Percentiles rank a stretch among this genome's conserved stretches.
Evolutionary conservation across 495 filamentous ascomycete species (phyloP).

Genomic region (Articulospora tetracladia): DNA sequence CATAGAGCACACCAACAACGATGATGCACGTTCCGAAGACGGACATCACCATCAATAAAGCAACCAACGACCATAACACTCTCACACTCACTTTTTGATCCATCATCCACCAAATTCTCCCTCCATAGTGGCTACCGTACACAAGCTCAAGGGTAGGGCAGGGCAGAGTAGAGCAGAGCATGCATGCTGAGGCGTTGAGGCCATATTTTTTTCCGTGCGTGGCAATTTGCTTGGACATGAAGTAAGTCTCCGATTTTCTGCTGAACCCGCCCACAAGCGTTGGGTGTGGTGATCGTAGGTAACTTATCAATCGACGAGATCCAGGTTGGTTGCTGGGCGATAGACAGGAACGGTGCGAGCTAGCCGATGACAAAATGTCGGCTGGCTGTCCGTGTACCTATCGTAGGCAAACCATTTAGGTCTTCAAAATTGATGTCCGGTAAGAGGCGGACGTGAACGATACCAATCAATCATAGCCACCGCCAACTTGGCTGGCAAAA

Average conservation of each 20-base stretch:
- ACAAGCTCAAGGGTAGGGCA: not conserved
- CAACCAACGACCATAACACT: not conserved
- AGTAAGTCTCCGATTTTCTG: not conserved
- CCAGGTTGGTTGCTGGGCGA: slow-evolving; percentile 9
- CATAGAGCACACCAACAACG: not conserved
- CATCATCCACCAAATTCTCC: not conserved
- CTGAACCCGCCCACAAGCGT: not conserved
- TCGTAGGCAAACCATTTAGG: slow-evolving; percentile 13
- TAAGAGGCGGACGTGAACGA: not conserved
- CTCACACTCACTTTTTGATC: too few relatives aligned
- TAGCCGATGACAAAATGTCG: not conserved
- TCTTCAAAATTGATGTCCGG: slow-evolving; percentile 13
- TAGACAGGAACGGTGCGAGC: slow-evolving; percentile 2
- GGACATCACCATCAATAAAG: not conserved
- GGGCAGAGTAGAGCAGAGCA: not conserved
- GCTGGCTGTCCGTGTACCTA: slow-evolving; percentile 7
- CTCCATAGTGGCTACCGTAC: too few relatives aligned
- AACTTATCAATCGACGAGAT: slow-evolving; percentile 16
- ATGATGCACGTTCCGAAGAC: not conserved
- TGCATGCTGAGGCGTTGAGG: not conserved
- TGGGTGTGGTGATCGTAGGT: not conserved
- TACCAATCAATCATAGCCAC: slow-evolving; percentile 79
- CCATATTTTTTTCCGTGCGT: not conserved
- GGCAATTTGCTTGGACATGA: not conserved
- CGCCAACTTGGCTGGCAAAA: slow-evolving; percentile 91